A percentile compares a stretch with the other conserved stretches of the same genome.
Conservation (phyloP, 1,284 basidiomycete genomes). For the Rhizoctonia solani region DNA sequence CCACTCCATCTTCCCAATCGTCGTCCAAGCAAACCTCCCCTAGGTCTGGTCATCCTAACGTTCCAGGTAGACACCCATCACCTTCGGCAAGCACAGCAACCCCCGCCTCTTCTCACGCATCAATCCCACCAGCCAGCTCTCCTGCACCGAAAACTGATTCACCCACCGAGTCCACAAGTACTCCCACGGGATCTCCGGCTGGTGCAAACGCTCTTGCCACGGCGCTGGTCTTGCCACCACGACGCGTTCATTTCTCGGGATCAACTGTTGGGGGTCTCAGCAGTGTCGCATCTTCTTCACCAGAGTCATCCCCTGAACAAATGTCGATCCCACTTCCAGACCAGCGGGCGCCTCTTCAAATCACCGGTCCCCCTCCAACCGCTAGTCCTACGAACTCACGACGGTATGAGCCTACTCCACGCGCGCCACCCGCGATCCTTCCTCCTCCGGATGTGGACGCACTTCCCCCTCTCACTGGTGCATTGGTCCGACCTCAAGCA, state of each 20-base stretch:
- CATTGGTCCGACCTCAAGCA: slow-evolving; percentile 23
- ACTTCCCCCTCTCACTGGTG: slow-evolving; percentile 10
- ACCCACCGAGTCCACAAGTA: neutral
- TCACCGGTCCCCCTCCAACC: slow-evolving; percentile 8
- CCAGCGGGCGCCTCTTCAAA: slow-evolving; percentile 3
- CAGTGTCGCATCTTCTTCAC: slow-evolving; percentile 24
- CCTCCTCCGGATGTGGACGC: slow-evolving; percentile 26
- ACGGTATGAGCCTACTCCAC: slow-evolving; percentile 27
- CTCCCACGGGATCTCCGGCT: slow-evolving; percentile 2
- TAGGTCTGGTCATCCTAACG: slow-evolving; percentile 13
- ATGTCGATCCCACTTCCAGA: slow-evolving; percentile 6
- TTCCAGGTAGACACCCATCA: slow-evolving; percentile 4
- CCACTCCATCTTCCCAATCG: slow-evolving; percentile 11
- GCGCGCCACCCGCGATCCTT: slow-evolving; percentile 11
- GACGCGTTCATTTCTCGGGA: slow-evolving; percentile 27
- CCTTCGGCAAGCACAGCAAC: slow-evolving; percentile 10
- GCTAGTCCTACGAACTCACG: slow-evolving; percentile 15
- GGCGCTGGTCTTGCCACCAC: slow-evolving; percentile 18
- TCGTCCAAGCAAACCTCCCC: slow-evolving; percentile 28
- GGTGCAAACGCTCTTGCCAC: slow-evolving; percentile 5
- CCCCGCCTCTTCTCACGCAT: slow-evolving; percentile 17
- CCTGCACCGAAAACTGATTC: slow-evolving; percentile 14
- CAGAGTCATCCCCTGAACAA: slow-evolving; percentile 12
- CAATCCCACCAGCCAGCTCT: neutral
- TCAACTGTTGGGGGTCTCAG: slow-evolving; percentile 27